Evolutionary conservation across 106 monocot genomes (phyloP).

Genomic region (Chionographis japonica): DNA sequence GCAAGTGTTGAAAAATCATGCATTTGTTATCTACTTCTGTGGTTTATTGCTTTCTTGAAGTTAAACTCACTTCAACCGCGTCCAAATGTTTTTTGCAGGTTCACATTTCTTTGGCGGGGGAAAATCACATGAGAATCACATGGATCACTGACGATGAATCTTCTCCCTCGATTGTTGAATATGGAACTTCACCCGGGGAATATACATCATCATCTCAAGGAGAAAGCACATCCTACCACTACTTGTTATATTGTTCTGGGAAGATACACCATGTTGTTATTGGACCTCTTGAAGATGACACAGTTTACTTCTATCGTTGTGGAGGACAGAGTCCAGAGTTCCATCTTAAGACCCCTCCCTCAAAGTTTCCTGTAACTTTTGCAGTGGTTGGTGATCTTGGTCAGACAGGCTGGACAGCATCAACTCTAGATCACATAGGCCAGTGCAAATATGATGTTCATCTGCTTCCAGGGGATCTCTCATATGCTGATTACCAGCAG

Average conservation of each 20-base stretch:
- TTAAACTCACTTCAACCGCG: background rate
- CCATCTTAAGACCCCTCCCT: slow-evolving; percentile 80
- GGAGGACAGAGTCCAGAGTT: slow-evolving; percentile 70
- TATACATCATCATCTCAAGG: slow-evolving; percentile 56
- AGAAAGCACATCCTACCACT: slow-evolving; percentile 73
- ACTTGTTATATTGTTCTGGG: slow-evolving; percentile 76
- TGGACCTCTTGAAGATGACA: slow-evolving; percentile 71
- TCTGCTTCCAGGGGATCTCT: slow-evolving; percentile 85
- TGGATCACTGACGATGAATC: slow-evolving; percentile 57
- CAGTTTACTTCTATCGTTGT: slow-evolving; percentile 75
- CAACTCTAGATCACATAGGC: slow-evolving; percentile 72
- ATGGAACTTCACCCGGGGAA: slow-evolving; percentile 57
- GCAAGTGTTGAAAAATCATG: no score
- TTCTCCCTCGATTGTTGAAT: slow-evolving; percentile 74
- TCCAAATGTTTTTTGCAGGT: slow-evolving; percentile 45
- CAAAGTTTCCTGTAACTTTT: slow-evolving; percentile 72
- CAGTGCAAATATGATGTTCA: slow-evolving; percentile 70
- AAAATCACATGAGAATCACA: slow-evolving; percentile 82
- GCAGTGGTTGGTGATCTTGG: slow-evolving; percentile 91
- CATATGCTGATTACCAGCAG: slow-evolving; percentile 94
- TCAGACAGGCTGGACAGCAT: slow-evolving; percentile 79
- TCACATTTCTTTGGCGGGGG: slow-evolving; percentile 89
- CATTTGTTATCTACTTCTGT: no score
- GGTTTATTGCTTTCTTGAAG: background rate
- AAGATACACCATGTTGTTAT: slow-evolving; percentile 86